phyloP scores from a whole-genome alignment of 2,329 filamentous ascomycete species.

The Botrytis sinoallii region DNA sequence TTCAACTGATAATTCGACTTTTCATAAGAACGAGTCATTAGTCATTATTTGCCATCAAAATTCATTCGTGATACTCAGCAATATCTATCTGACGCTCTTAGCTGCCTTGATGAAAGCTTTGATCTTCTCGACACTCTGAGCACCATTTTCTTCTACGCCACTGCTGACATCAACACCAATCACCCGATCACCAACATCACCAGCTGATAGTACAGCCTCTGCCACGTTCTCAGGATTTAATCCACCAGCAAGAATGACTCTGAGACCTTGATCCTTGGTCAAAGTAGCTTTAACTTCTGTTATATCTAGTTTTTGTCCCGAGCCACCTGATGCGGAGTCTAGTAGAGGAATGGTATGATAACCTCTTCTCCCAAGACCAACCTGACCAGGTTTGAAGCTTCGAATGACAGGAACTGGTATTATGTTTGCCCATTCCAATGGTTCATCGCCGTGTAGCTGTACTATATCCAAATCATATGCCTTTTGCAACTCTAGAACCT shows the following conservation, averaged over 20 bases:
- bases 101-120: constrained; percentile 72
- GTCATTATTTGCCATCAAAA: background rate
- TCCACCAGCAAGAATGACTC: constrained; percentile 81
- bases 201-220: constrained; percentile 61
- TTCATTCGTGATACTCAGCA: background rate
- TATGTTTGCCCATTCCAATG: constrained; percentile 83
- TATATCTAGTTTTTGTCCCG: constrained; percentile 74
- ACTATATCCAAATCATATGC: constrained; percentile 80
- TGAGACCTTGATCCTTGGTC: constrained; percentile 64
- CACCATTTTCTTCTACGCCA: constrained; percentile 81
- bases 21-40: constrained; percentile 4
- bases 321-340: constrained; percentile 80
- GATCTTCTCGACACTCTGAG: constrained; percentile 80
- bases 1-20: background rate
- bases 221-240: constrained; percentile 76
- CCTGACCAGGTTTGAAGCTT: constrained; percentile 71
- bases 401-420: constrained; percentile 91
- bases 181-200: constrained; percentile 58
- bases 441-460: constrained; percentile 89
- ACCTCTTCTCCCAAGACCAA: constrained; percentile 63
- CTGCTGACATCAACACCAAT: constrained; percentile 90
- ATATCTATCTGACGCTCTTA: constrained; percentile 46
- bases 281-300: constrained; percentile 66
- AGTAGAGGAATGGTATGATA: constrained; percentile 82
- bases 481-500: constrained; percentile 75